Base-by-base conservation (phyloP, 1,284 basidiomycete species). In the Lignosus rhinocerotis region DNA sequence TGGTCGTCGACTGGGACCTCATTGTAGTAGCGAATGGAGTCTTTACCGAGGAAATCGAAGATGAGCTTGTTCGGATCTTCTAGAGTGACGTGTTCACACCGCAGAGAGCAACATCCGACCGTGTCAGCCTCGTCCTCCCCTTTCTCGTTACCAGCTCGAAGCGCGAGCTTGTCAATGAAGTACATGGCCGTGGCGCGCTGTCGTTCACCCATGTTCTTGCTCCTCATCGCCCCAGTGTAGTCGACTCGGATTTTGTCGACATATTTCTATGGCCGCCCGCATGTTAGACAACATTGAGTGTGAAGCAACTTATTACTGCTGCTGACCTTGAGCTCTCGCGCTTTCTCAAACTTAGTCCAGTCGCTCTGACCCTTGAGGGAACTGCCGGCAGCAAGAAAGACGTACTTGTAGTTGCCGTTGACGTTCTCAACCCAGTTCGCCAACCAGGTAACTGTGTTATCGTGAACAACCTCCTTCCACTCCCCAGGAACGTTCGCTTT, bases 51-150 rank as follows among this genome's bases (percentile, higher is more conserved):
- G 79, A 98, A 98, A 75, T 98, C 95, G 75, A 98, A 96, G 59
- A 92, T 80, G 70, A 98, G 87, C 69, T 82, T 84, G 76, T 92
- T 88, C 9, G 94, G 94, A 11, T 88, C 87, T 67, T 92, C 86
- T 53, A 97, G 79, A 3, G 94, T 97, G 69, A 98, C 88, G 73
- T 98, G 95, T 73, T 98, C 94, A 73, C 90, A 95, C 25, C 94
- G 92, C 51, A 98, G 76, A 14, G 95, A 97, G 74, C 95, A 98
- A 77, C 96, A 98, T 72, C 95, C 95, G 57, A 98, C 94, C 0
- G 95, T 98, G 72, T 98, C 95, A 1, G 95, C 95, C 75, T 98
- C 95, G 65, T 98, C 95, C 69, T 97, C 96, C 47, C 94, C 95
- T 76, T 98, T 98, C 76, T 98, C 96, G 75, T 98, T 98, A 69